Evolutionary conservation across 1,139 yeast genomes (phyloP).

Genomic region (Scheffersomyces illinoinensis): DNA sequence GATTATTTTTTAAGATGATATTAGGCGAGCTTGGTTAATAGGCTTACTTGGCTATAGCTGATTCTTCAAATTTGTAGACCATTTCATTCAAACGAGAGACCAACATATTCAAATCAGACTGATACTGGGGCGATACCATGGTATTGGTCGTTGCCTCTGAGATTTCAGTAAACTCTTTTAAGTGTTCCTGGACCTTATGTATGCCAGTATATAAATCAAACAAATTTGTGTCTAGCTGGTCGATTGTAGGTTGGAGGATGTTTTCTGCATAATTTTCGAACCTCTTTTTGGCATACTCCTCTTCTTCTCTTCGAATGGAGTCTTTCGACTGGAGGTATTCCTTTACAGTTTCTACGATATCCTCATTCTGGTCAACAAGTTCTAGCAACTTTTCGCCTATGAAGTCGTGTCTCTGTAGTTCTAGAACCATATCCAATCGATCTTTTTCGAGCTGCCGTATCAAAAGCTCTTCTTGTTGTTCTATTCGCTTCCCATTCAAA

Average conservation of each 20-base stretch:
- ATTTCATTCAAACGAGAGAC: conserved; percentile 20
- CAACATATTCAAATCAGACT: conserved; percentile 20
- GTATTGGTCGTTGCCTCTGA: conserved; percentile 4
- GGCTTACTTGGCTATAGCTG: not conserved
- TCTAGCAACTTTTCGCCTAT: conserved; percentile 33
- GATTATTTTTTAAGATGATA: not conserved
- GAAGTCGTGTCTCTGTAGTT: conserved; percentile 46
- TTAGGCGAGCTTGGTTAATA: not conserved
- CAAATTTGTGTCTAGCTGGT: conserved; percentile 8
- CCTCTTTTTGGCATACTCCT: conserved; percentile 5
- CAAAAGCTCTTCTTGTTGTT: not conserved
- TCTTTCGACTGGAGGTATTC: conserved; percentile 34
- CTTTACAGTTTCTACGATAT: conserved; percentile 38
- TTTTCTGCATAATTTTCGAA: conserved; percentile 8
- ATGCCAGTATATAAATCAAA: conserved; percentile 7
- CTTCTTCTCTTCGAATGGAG: conserved; percentile 15
- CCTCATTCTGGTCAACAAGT: conserved; percentile 39
- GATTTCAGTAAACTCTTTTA: conserved; percentile 5
- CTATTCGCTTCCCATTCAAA: not conserved
- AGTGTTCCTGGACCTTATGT: conserved; percentile 7
- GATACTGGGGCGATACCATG: conserved; percentile 16
- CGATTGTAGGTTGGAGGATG: conserved; percentile 11
- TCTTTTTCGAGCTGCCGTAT: conserved; percentile 31
- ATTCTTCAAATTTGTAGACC: not conserved
- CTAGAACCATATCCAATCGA: conserved; percentile 39